Percentiles rank a stretch among this genome's conserved stretches.
Conservation (phyloP, 2,329 filamentous ascomycete genomes). For the Sporothrix sp. region DNA sequence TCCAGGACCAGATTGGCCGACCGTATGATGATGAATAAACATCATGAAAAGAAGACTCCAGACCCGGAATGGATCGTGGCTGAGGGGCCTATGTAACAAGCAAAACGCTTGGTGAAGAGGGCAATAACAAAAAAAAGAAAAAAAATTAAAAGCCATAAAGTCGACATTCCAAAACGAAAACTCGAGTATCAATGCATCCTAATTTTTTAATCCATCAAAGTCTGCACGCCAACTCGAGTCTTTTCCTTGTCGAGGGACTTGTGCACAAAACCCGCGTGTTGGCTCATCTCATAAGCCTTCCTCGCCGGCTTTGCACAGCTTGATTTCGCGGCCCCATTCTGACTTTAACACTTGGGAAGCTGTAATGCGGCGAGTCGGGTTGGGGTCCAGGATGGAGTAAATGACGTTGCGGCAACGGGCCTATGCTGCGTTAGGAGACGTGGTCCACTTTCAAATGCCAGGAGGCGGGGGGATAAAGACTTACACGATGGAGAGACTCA, state of each 20-base stretch:
- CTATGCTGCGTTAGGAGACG: slow-evolving; percentile 38
- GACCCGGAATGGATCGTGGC: too few species aligned
- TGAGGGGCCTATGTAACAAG: not conserved
- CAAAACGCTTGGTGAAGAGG: not conserved
- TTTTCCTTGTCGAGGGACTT: too few species aligned
- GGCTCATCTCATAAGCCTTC: slow-evolving; percentile 53
- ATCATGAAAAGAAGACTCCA: not conserved
- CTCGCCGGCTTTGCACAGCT: slow-evolving; percentile 90
- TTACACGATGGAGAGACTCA: slow-evolving; percentile 86
- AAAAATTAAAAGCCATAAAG: not conserved
- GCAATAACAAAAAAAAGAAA: not conserved
- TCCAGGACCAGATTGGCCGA: not conserved
- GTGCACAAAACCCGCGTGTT: too few species aligned
- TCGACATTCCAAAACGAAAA: not conserved
- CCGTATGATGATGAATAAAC: not conserved
- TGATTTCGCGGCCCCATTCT: slow-evolving; percentile 97
- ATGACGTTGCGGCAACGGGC: slow-evolving; percentile 97
- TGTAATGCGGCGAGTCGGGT: slow-evolving; percentile 82
- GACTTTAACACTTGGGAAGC: slow-evolving; percentile 95
- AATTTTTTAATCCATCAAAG: not conserved
- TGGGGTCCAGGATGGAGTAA: slow-evolving; percentile 95
- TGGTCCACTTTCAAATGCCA: slow-evolving; percentile 13
- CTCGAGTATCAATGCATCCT: not conserved
- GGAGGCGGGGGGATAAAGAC: slow-evolving; percentile 26
- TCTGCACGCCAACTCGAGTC: not conserved